Evolutionary conservation across 768 basidiomycete species (phyloP).

Genomic region (Suillus sp.): DNA sequence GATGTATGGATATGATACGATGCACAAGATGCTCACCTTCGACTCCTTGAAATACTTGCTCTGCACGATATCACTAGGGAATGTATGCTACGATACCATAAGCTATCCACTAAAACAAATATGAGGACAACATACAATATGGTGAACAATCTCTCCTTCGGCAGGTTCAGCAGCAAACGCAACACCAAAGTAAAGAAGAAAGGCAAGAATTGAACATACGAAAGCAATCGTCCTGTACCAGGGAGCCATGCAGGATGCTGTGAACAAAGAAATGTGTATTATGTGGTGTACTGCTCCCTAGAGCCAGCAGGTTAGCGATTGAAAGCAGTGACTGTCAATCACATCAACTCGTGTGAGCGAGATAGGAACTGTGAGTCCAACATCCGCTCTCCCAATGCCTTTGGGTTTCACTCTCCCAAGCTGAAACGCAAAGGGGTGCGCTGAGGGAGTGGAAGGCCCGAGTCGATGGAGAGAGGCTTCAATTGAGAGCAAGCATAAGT

Average conservation of each 20-base stretch:
- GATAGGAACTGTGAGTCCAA: background rate
- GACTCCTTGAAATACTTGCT: constrained; percentile 86
- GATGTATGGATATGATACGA: background rate
- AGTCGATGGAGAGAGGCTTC: constrained; percentile 68
- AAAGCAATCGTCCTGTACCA: constrained; percentile 28
- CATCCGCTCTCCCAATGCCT: constrained; percentile 11
- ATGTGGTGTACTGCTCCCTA: background rate
- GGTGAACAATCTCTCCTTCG: too few species aligned
- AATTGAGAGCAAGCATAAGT: constrained; percentile 45
- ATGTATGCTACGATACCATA: constrained; percentile 53
- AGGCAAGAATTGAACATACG: constrained; percentile 26
- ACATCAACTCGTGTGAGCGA: background rate
- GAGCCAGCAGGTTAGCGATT: background rate
- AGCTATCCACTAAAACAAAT: background rate
- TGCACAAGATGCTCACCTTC: constrained; percentile 43
- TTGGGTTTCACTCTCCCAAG: constrained; percentile 59
- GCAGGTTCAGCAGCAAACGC: constrained; percentile 23
- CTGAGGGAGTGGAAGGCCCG: constrained; percentile 71
- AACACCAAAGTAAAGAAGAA: constrained; percentile 23
- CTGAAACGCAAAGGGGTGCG: constrained; percentile 69
- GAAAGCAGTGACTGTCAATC: too few species aligned
- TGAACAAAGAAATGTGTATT: background rate
- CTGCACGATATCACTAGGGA: constrained; percentile 65
- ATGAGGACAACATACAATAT: too few species aligned
- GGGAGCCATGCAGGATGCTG: constrained; percentile 27